A percentile compares a stretch with the other conserved stretches of the same genome.
phyloP scores from a whole-genome alignment of 352 stramenopile species.

The Globisporangium spinosum region DNA sequence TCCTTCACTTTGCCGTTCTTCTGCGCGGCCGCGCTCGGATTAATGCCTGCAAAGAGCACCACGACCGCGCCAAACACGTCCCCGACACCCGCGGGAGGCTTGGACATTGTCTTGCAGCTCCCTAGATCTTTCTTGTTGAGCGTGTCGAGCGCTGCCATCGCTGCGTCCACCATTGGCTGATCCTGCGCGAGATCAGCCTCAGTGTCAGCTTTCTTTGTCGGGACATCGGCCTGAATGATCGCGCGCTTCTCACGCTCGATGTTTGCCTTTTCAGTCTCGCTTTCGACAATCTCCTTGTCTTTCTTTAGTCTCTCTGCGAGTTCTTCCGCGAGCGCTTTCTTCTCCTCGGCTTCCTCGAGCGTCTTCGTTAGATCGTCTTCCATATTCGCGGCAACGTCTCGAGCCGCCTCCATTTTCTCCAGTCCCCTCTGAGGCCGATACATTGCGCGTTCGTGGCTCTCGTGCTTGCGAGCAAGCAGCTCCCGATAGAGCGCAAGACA shows the following conservation, averaged over 20 bases:
- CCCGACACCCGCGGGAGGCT: conserved; percentile 83
- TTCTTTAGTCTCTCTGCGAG: conserved; percentile 88
- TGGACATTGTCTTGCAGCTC: conserved; percentile 91
- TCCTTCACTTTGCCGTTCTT: conserved; percentile 94
- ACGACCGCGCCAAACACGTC: conserved; percentile 83
- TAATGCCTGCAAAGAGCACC: conserved; percentile 71
- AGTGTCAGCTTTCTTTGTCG: conserved; percentile 84
- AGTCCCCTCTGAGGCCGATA: conserved; percentile 84
- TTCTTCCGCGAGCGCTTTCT: conserved; percentile 91
- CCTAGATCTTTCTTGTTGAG: conserved; percentile 89
- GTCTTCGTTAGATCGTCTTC: conserved; percentile 90
- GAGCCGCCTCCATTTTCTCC: conserved; percentile 88
- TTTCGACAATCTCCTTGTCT: conserved; percentile 92
- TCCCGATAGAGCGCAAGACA: conserved; percentile 85
- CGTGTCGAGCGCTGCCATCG: conserved; percentile 88
- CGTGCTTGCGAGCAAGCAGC: conserved; percentile 71
- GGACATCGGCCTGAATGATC: conserved; percentile 90
- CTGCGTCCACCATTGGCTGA: conserved; percentile 79
- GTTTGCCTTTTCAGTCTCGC: conserved; percentile 89
- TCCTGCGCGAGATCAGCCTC: conserved; percentile 71
- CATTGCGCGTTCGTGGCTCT: conserved; percentile 57
- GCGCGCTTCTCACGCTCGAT: conserved; percentile 89
- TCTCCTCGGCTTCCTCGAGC: conserved; percentile 90
- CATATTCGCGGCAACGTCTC: conserved; percentile 89
- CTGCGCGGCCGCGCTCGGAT: conserved; percentile 67